Evolutionary conservation across 495 filamentous ascomycete genomes (phyloP).

Genomic region (Penicillium antarcticum): DNA sequence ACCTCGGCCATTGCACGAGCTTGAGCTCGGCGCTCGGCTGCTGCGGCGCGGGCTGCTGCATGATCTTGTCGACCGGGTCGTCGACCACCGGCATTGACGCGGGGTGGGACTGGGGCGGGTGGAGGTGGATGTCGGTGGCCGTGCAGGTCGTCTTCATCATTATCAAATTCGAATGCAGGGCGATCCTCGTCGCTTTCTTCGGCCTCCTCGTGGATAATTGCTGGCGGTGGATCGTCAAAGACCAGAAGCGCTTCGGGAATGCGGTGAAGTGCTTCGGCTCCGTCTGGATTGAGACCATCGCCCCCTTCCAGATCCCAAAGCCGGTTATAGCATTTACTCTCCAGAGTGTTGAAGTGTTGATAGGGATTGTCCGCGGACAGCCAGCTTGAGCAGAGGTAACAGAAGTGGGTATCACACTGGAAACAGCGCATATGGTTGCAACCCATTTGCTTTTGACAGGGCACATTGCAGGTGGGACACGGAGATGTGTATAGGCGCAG

Average conservation of each 20-base stretch:
- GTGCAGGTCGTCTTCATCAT: slow-evolving; percentile 25
- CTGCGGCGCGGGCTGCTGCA: slow-evolving; percentile 40
- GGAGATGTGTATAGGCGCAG: slow-evolving; percentile 73
- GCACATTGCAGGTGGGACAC: slow-evolving; percentile 87
- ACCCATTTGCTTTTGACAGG: slow-evolving; percentile 83
- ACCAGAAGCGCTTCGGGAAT: slow-evolving; percentile 34
- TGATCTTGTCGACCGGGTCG: slow-evolving; percentile 21
- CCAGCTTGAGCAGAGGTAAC: slow-evolving; percentile 90
- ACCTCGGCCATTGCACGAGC: slow-evolving; percentile 45
- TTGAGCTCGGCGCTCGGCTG: slow-evolving; percentile 42
- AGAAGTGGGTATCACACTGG: slow-evolving; percentile 88
- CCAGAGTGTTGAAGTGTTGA: slow-evolving; percentile 73
- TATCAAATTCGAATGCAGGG: slow-evolving; percentile 27
- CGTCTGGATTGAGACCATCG: slow-evolving; percentile 58
- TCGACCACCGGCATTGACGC: slow-evolving; percentile 21
- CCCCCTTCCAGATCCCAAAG: slow-evolving; percentile 88
- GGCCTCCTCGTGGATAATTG: background rate
- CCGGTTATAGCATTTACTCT: slow-evolving; percentile 70
- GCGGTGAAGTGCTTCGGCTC: slow-evolving; percentile 41
- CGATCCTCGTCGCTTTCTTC: slow-evolving; percentile 20
- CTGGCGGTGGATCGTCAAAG: slow-evolving; percentile 27
- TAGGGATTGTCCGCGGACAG: slow-evolving; percentile 81
- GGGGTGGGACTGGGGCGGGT: slow-evolving; percentile 41
- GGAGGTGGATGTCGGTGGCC: slow-evolving; percentile 35
- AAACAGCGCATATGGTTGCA: slow-evolving; percentile 99